Evolutionary conservation across 495 filamentous ascomycete species (phyloP).

Genomic region (Chaetomium fimeti): DNA sequence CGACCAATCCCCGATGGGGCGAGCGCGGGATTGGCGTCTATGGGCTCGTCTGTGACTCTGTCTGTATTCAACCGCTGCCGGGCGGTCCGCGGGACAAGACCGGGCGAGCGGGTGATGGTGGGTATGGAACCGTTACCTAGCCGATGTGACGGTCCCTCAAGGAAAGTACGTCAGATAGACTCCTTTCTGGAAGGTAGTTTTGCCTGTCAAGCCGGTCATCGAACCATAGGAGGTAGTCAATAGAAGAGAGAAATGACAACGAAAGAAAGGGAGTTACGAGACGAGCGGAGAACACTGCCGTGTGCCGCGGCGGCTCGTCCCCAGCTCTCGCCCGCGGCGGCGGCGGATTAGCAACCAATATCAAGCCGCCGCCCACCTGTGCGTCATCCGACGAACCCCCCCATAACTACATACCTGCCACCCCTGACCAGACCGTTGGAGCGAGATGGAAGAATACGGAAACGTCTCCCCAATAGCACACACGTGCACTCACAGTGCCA

Average conservation of each 20-base stretch:
- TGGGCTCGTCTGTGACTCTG: neutral
- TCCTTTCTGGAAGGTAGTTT: too few relatives aligned
- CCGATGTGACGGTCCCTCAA: too few relatives aligned
- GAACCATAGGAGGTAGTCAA: too few relatives aligned
- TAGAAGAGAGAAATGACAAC: neutral
- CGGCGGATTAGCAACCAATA: neutral
- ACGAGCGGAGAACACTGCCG: neutral
- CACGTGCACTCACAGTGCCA: neutral
- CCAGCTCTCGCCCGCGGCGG: neutral
- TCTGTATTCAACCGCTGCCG: conserved; percentile 9
- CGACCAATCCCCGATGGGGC: neutral
- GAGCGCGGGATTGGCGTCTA: conserved; percentile 11
- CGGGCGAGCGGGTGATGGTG: neutral
- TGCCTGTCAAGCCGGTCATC: too few relatives aligned
- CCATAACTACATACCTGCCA: neutral
- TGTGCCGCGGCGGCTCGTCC: neutral
- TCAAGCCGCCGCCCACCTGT: conserved; percentile 11
- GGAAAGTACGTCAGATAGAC: too few relatives aligned
- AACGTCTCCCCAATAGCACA: neutral
- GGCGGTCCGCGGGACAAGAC: neutral
- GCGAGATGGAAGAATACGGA: neutral
- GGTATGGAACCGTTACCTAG: too few relatives aligned
- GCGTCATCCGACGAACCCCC: conserved; percentile 9
- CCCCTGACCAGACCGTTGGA: neutral
- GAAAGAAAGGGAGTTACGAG: neutral